Percentiles rank a stretch among this genome's conserved stretches.
These are phyloP conservation scores for Backusella australiensis DNA, from an alignment of 192 early-diverging fungal species.

Conservation along the genomic window DNA sequence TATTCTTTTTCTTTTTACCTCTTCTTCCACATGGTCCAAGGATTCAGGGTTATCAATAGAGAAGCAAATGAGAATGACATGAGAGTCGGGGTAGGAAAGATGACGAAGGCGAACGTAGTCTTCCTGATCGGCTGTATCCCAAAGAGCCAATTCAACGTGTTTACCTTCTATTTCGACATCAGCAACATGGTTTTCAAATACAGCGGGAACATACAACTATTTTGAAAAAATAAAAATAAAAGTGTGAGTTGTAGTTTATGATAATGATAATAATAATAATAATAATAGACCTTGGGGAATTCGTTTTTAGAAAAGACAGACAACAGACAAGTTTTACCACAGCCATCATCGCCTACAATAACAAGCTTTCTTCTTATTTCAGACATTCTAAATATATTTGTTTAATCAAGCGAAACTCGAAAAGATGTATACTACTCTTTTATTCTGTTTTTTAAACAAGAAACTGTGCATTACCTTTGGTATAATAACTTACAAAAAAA, in stretches of 20 bases:
- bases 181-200: slow-evolving; percentile 92
- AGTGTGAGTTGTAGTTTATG: slow-evolving; percentile 17
- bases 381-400: slow-evolving; percentile 15
- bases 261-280: not conserved
- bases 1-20: slow-evolving; percentile 31
- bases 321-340: slow-evolving; percentile 89
- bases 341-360: slow-evolving; percentile 90
- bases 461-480: not conserved
- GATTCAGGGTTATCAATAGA: slow-evolving; percentile 78
- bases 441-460: not conserved
- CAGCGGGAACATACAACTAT: slow-evolving; percentile 77
- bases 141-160: slow-evolving; percentile 83
- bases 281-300: slow-evolving; percentile 75
- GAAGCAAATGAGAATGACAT: slow-evolving; percentile 93
- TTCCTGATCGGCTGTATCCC: slow-evolving; percentile 95
- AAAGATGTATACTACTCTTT: too few relatives aligned
- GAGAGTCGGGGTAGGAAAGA: slow-evolving; percentile 89
- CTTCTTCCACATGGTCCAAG: slow-evolving; percentile 76
- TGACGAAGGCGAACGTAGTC: slow-evolving; percentile 94
- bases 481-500: not conserved
- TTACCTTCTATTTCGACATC: slow-evolving; percentile 85
- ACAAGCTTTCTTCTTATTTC: slow-evolving; percentile 83
- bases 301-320: slow-evolving; percentile 78
- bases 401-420: too few relatives aligned
- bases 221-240: not conserved